Percentiles rank a stretch among this genome's conserved stretches.
Conservation (phyloP, 495 filamentous ascomycete genomes). For the Aspergillus ellipticus region DNA sequence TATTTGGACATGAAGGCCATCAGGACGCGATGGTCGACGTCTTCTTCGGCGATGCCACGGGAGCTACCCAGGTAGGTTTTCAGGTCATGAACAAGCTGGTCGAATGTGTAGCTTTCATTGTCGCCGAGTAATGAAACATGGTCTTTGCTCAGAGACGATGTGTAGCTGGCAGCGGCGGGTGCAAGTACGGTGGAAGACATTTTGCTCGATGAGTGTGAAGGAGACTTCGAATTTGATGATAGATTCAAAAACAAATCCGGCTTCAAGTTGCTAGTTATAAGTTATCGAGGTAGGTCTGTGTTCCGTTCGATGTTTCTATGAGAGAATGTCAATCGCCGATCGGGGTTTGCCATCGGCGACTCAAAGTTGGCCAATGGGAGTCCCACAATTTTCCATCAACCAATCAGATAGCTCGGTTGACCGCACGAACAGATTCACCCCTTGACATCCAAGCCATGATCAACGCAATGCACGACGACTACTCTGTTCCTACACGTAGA, state of each 20-base stretch:
- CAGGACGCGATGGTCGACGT: constrained; percentile 13
- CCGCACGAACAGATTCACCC: background rate
- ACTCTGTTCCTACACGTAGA: background rate
- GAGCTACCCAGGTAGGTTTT: constrained; percentile 27
- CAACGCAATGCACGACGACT: background rate
- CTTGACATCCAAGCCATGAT: background rate
- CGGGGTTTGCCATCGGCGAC: background rate
- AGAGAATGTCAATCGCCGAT: background rate
- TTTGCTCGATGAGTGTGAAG: background rate
- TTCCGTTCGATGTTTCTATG: background rate
- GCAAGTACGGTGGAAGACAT: background rate
- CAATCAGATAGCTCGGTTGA: background rate
- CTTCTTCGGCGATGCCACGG: constrained; percentile 26
- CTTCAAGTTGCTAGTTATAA: background rate
- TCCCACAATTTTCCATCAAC: background rate
- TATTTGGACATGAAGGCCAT: constrained; percentile 31
- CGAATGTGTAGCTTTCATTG: constrained; percentile 18
- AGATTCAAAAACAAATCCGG: background rate
- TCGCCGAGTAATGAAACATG: background rate
- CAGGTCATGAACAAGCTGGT: constrained; percentile 28
- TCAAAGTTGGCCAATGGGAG: background rate
- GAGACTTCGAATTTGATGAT: background rate
- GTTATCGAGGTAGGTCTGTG: background rate
- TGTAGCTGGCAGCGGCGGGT: background rate
- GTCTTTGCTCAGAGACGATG: background rate